phyloP scores from a whole-genome alignment of 805 yeast genomes.

The Ogataea kodamae region DNA sequence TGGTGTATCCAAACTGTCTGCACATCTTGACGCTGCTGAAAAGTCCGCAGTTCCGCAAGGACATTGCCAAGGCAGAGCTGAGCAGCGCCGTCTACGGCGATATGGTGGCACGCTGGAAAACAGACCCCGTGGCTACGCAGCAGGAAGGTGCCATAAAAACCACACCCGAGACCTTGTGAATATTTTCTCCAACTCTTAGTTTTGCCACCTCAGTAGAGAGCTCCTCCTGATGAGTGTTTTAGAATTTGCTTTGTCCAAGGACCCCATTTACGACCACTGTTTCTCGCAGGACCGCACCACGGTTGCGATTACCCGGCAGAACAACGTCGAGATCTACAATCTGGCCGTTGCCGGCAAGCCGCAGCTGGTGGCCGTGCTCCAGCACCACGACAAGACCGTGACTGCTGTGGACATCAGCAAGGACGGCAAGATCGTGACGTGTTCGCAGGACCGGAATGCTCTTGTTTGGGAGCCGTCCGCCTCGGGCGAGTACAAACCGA shows the following conservation, averaged over 20 bases:
- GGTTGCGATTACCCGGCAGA: conserved; percentile 81
- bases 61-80: conserved; percentile 53
- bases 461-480: conserved; percentile 85
- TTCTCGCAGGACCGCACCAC: conserved; percentile 62
- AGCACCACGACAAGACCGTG: conserved; percentile 88
- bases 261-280: conserved; percentile 88
- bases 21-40: conserved; percentile 69
- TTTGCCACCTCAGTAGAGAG: conserved; percentile 33
- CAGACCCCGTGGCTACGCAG: conserved; percentile 19
- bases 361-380: conserved; percentile 57
- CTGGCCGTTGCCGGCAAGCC: conserved; percentile 52
- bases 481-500: conserved; percentile 68
- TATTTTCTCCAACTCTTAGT: conserved; percentile 1
- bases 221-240: conserved; percentile 34
- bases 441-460: conserved; percentile 97
- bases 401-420: conserved; percentile 90
- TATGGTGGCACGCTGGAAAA: conserved; percentile 72
- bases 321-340: conserved; percentile 69
- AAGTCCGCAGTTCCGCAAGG: conserved; percentile 49
- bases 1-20: conserved; percentile 84
- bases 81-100: conserved; percentile 64
- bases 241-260: conserved; percentile 67
- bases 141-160: too few species aligned
- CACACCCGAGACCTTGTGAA: too few species aligned
- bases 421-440: conserved; percentile 89